phyloP scores from a whole-genome alignment of 441 rosid genomes.

The Populus hybrid region DNA sequence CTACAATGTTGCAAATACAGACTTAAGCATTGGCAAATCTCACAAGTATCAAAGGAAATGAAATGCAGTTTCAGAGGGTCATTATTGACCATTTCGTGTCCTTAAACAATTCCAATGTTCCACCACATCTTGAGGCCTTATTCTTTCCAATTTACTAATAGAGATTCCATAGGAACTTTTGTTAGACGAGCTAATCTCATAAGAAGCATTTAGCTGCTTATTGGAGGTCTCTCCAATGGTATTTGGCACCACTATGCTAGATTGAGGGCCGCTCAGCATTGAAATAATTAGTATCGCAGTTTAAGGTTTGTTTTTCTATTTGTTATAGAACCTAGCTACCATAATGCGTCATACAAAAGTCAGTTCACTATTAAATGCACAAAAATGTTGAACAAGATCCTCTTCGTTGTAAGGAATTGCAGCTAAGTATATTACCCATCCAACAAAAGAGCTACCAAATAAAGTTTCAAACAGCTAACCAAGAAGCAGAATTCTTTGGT shows the following conservation, averaged over 20 bases:
- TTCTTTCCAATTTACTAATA: not conserved
- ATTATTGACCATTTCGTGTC: no score
- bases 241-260: no score
- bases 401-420: not conserved
- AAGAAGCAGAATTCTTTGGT: not conserved
- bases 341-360: no score
- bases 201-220: not conserved
- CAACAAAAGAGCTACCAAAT: not conserved
- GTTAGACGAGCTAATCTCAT: not conserved
- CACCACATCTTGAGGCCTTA: not conserved
- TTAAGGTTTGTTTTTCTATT: no score
- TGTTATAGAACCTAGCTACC: no score
- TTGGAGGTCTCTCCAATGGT: not conserved
- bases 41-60: not conserved
- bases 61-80: not conserved
- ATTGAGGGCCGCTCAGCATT: no score
- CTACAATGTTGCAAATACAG: not conserved
- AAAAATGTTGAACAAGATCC: no score
- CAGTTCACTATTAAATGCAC: no score
- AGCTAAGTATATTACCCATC: not conserved
- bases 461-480: not conserved
- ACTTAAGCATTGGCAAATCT: not conserved
- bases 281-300: no score
- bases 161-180: not conserved
- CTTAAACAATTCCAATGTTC: not conserved